Conservation (phyloP, 2,329 filamentous ascomycete species). For the Epicoccum nigrum region DNA sequence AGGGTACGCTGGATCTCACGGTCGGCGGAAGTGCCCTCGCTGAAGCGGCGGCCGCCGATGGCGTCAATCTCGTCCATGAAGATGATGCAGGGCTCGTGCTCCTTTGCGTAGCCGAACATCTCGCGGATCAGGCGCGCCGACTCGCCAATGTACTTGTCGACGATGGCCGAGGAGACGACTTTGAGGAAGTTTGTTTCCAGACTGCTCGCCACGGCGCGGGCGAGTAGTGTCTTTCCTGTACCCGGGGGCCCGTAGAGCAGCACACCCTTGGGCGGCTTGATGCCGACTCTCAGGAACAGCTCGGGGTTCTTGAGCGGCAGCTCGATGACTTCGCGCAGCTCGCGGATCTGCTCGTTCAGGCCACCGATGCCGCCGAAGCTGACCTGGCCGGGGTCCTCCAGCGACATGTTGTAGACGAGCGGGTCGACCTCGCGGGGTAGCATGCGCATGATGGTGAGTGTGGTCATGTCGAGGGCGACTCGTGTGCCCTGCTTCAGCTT, state of each 20-base stretch:
- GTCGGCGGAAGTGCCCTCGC: conserved; percentile 95
- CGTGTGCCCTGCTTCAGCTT: conserved; percentile 98
- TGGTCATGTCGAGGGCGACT: conserved; percentile 98
- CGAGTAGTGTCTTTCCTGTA: conserved; percentile 94
- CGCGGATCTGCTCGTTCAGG: conserved; percentile 96
- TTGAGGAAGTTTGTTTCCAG: conserved; percentile 98
- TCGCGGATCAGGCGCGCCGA: conserved; percentile 96
- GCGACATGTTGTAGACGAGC: conserved; percentile 99
- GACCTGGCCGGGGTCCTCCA: conserved; percentile 96
- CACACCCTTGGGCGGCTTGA: conserved; percentile 98
- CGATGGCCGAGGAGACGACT: conserved; percentile 97
- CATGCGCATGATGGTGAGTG: conserved; percentile 99
- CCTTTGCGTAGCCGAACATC: conserved; percentile 99
- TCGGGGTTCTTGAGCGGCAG: conserved; percentile 98
- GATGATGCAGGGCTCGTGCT: conserved; percentile 99
- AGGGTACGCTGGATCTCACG: conserved; percentile 97
- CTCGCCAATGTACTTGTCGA: conserved; percentile 99
- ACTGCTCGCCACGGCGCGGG: conserved; percentile 92
- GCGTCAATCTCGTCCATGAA: conserved; percentile 99
- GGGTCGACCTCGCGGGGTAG: conserved; percentile 97
- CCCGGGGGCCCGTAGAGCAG: conserved; percentile 94
- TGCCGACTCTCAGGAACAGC: conserved; percentile 93
- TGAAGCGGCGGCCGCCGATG: conserved; percentile 95
- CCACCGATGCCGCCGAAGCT: conserved; percentile 98
- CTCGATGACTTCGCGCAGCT: conserved; percentile 96